Percentiles rank a stretch among this genome's conserved stretches.
Conservation (phyloP, 208 protist genomes). For the Leishmania tarentolae region DNA sequence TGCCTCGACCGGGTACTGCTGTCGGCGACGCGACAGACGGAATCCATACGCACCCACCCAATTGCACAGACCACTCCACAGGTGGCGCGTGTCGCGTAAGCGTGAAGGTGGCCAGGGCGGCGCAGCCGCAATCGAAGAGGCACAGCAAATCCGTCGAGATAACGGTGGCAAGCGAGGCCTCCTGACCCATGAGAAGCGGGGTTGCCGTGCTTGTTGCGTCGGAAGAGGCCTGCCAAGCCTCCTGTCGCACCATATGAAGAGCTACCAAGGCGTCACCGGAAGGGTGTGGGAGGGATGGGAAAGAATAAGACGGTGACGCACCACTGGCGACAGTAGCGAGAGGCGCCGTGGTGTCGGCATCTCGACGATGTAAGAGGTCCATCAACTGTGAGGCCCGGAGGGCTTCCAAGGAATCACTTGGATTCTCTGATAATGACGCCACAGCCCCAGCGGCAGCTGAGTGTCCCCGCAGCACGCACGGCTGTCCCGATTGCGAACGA, state of each 20-base stretch:
- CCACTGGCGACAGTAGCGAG: background rate
- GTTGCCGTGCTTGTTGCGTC: background rate
- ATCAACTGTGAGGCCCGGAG: background rate
- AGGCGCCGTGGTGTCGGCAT: background rate
- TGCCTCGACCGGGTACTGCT: background rate
- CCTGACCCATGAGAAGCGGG: background rate
- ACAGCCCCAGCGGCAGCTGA: background rate
- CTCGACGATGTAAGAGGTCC: background rate
- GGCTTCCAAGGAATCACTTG: background rate
- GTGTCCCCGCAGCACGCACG: background rate
- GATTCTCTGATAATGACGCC: background rate
- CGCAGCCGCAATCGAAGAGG: conserved; percentile 22
- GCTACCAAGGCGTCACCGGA: background rate
- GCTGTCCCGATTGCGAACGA: background rate
- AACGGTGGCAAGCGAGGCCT: background rate
- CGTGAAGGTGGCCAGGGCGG: conserved; percentile 22
- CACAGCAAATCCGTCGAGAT: conserved; percentile 19
- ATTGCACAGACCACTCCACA: background rate
- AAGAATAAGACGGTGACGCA: background rate
- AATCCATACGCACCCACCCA: conserved; percentile 4
- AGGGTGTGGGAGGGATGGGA: background rate
- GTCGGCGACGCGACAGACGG: background rate
- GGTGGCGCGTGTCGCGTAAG: background rate
- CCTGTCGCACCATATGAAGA: conserved; percentile 8
- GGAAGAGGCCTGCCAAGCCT: background rate